Percentiles rank a stretch among this genome's conserved stretches.
Evolutionary conservation across 495 filamentous ascomycete species (phyloP).

Genomic region (Trichocladium antarcticum): DNA sequence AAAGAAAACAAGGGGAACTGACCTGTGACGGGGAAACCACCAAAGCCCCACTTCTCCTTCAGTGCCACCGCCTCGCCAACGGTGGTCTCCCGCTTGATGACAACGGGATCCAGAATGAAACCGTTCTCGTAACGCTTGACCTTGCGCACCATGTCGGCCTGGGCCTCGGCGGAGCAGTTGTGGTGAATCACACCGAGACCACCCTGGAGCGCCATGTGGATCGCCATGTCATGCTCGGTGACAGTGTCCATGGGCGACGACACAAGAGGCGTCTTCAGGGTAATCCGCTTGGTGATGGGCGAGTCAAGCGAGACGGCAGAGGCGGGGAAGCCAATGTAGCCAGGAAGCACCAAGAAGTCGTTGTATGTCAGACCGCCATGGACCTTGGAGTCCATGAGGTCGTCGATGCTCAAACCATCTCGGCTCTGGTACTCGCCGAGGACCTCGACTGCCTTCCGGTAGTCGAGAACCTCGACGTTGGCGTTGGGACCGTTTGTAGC

Average conservation of each 20-base stretch:
- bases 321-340: constrained; percentile 70
- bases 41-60: constrained; percentile 97
- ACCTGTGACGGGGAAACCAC: constrained; percentile 98
- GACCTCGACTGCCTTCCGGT: constrained; percentile 60
- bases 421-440: constrained; percentile 60
- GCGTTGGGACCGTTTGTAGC: constrained; percentile 48
- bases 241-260: constrained; percentile 99
- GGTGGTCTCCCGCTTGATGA: constrained; percentile 76
- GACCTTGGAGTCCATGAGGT: constrained; percentile 74
- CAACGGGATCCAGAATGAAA: constrained; percentile 94
- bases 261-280: constrained; percentile 84
- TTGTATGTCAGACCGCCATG: constrained; percentile 81
- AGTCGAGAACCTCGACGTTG: constrained; percentile 35
- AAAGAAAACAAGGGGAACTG: constrained; percentile 35
- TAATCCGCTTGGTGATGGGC: constrained; percentile 84
- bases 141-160: constrained; percentile 98
- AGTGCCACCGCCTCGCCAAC: constrained; percentile 83
- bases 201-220: constrained; percentile 94
- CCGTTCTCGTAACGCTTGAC: constrained; percentile 99
- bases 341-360: constrained; percentile 49
- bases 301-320: constrained; percentile 82
- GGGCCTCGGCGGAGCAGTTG: constrained; percentile 89
- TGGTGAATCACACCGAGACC: constrained; percentile 97
- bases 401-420: constrained; percentile 77
- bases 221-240: constrained; percentile 97